Evolutionary conservation across 441 rosid species (phyloP).

Genomic region (Mallotus repandus): DNA sequence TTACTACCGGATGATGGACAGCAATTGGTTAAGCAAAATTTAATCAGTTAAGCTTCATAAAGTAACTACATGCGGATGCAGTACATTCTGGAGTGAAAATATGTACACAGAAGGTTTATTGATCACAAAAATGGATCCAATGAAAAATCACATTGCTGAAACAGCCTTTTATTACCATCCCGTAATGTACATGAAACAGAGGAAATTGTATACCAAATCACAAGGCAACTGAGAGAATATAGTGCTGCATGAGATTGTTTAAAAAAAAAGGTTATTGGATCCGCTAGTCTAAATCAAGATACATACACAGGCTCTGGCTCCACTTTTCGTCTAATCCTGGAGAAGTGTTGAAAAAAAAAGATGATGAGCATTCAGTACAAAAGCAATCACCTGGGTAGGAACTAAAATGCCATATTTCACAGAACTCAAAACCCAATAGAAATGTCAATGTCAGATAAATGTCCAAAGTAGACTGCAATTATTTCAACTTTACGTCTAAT

Average conservation of each 20-base stretch:
- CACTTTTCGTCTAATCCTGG: conserved; percentile 77
- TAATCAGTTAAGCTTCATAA: not conserved
- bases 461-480: not conserved
- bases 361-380: not conserved
- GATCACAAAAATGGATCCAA: not conserved
- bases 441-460: not conserved
- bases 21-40: not conserved
- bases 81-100: not conserved
- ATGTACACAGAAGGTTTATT: not conserved
- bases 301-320: conserved; percentile 75
- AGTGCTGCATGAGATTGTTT: not conserved
- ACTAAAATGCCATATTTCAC: not conserved
- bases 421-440: not conserved
- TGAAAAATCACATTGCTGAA: not conserved
- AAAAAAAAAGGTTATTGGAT: not conserved
- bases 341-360: conserved; percentile 14
- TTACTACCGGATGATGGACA: not conserved
- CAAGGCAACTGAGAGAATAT: conserved; percentile 1
- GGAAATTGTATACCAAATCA: not conserved
- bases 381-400: not conserved
- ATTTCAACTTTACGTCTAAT: not conserved
- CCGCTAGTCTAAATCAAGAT: conserved; percentile 32
- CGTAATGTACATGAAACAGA: not conserved
- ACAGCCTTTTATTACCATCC: not conserved
- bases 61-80: not conserved